These are phyloP conservation scores for Coix lacrymajobi DNA, from an alignment of 176 grass and related monocot genomes.

Conservation along the genomic window DNA sequence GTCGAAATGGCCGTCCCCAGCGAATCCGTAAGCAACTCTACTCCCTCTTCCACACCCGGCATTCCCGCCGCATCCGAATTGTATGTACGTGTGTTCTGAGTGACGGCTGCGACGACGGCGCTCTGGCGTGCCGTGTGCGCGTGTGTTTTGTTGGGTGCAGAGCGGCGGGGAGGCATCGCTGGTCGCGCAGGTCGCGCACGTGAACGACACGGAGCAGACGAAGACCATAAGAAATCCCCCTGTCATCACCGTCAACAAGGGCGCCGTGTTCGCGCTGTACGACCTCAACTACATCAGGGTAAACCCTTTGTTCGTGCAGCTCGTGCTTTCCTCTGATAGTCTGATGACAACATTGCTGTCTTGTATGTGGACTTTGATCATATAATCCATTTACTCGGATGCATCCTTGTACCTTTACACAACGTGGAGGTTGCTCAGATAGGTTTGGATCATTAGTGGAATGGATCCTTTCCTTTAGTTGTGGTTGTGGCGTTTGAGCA, in stretches of 20 bases:
- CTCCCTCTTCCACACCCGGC: not conserved
- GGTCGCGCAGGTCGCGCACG: conserved; percentile 58
- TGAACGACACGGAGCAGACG: conserved; percentile 37
- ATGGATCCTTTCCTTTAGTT: not conserved
- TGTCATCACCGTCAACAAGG: conserved; percentile 69
- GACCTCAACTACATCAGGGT: conserved; percentile 59
- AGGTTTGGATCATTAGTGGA: not conserved
- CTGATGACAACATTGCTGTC: not conserved
- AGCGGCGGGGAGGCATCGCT: conserved; percentile 74
- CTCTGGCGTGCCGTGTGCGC: not conserved
- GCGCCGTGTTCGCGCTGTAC: conserved; percentile 50
- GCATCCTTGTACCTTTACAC: not conserved
- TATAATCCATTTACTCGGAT: not conserved
- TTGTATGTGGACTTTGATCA: not conserved
- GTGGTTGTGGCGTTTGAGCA: not conserved
- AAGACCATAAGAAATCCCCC: conserved; percentile 43
- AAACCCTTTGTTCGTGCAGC: conserved; percentile 11
- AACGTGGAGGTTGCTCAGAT: not conserved
- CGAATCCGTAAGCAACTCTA: conserved; percentile 32
- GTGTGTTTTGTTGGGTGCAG: conserved; percentile 25
- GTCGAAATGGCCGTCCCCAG: conserved; percentile 67
- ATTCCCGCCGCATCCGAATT: not conserved
- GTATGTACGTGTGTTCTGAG: not conserved
- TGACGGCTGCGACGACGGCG: not conserved
- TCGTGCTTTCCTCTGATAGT: not conserved